Evolutionary conservation across 2,329 filamentous ascomycete species (phyloP), one percentile per base, ranked within the genome.

Genomic region (Penicillium sp.): DNA sequence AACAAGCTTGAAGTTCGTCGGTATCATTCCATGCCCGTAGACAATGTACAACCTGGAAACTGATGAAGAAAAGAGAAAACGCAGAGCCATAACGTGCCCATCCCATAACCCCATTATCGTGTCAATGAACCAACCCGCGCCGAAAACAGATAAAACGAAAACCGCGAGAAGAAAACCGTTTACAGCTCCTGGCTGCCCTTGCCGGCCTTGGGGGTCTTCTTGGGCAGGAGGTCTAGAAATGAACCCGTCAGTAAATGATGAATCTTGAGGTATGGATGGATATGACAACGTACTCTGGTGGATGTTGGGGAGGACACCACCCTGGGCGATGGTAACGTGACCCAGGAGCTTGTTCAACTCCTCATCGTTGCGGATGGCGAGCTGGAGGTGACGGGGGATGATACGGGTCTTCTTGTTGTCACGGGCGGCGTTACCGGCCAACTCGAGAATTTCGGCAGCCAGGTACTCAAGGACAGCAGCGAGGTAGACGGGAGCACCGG

Each of bases 401-500:
- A 99, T 99, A 90, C 95, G 93, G 69, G 94, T 99, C 91, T 98
- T 98, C 92, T 99, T 99, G 89, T 98, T 97, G 85, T 99, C 95
- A 74, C 95, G 94, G 68, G 95, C 95, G 75, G 95, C 95, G 82
- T 99, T 99, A 74, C 95, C 95, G 80, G 95, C 95, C 83, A 99
- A 84, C 84, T 99, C 95, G 76, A 99, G 93, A 73, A 99, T 97
- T 85, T 99, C 95, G 70, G 95, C 95, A 72, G 95, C 94, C 62
- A 99, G 90, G 80, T 99, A 99, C 84, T 99, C 95, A 53, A 99
- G 92, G 58, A 99, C 95, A 59, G 94, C 94, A 69, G 94, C 94
- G 68, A 98, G 90, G 81, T 98, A 98, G 76, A 98, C 94, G 68
- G 94, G 94, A 71, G 94, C 94, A 84, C 86, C 94, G 76, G 94